Base-by-base conservation (phyloP, 257 asterid genomes). In the Echium plantagineum region DNA sequence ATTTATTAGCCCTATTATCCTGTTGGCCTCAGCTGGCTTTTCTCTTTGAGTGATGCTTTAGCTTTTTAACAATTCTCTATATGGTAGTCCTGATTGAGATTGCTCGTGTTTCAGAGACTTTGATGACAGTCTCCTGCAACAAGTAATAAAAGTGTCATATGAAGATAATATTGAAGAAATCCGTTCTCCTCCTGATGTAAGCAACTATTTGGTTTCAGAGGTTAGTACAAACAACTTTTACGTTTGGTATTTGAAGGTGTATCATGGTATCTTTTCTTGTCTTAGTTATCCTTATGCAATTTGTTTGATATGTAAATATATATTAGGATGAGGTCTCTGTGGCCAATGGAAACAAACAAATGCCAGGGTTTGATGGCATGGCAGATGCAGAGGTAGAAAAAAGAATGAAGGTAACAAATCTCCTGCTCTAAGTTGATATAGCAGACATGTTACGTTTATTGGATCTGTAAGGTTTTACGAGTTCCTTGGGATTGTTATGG, bases 351-450 rank as follows among this genome's bases (percentile, higher is more conserved):
- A 86, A 80, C 81, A 89, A 82, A 77, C 94, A 89, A 66, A 62
- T 79, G 42, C 70, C 72, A 71, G 87, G 85, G 62, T 83, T 74
- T 78, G 95, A 93, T 81, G 97, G 95, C 66, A 83, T 89, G 85
- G 80, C 90, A 19, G 99, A 80, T 74, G 70, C 71, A 35, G 99
- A 86, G 81, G 96, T 83, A 73, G 95, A 86, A 83, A 84, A 83
- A 81, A 89, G 95, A 80, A 71, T 86, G 65, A 93, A 93, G 97
- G 99, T 93, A 70, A 66, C 60, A 21, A 47, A 30, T 63, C 20
- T 70, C 15, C 60, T 28, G 55, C 19, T 21, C 17, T 64, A 60
- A 59, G 53, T 66, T 54, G 48, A 55, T 70, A 47, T 63, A 26
- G 63, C 53, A 57, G 60, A 17, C 30, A 1, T 18, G 20, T 1